Percentiles rank a stretch among this genome's conserved stretches.
These are phyloP conservation scores for Chaetomiaceae sp. DNA, from an alignment of 2,329 filamentous ascomycete genomes.

Conservation along the genomic window DNA sequence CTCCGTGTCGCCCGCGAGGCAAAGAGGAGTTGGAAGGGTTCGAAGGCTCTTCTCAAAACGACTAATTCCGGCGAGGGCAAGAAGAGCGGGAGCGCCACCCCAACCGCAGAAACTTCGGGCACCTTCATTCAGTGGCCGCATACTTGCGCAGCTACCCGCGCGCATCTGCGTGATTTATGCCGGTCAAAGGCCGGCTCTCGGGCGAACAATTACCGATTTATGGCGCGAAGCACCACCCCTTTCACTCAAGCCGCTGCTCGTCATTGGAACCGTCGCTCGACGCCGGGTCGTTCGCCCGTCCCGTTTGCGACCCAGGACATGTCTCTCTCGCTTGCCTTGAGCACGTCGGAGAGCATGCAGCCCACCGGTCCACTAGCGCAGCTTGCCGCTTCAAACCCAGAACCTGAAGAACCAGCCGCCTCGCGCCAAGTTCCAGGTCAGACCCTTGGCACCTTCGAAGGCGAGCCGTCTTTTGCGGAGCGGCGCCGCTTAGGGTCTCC, in stretches of 20 bases:
- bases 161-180: constrained; percentile 60
- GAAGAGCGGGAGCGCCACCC: constrained; percentile 53
- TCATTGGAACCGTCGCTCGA: constrained; percentile 46
- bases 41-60: constrained; percentile 38
- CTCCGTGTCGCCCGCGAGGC: constrained; percentile 61
- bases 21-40: constrained; percentile 63
- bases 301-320: constrained; percentile 59
- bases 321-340: constrained; percentile 57
- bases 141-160: constrained; percentile 57
- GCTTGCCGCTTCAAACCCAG: constrained; percentile 45
- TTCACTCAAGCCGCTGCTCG: constrained; percentile 50
- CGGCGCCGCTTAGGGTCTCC: constrained; percentile 48
- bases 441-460: constrained; percentile 24
- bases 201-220: constrained; percentile 42
- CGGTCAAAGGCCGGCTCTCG: constrained; percentile 47
- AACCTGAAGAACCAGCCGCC: constrained; percentile 20
- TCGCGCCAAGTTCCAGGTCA: constrained; percentile 23
- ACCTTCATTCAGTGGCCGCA: constrained; percentile 61
- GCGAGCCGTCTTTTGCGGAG: constrained; percentile 31
- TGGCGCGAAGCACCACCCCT: constrained; percentile 52
- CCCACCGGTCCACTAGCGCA: constrained; percentile 57
- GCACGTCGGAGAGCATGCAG: constrained; percentile 63
- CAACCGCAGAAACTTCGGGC: constrained; percentile 44
- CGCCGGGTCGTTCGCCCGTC: constrained; percentile 43
- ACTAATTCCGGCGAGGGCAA: constrained; percentile 27